phyloP scores from a whole-genome alignment of 2,329 filamentous ascomycete genomes.

The Penicillium fuscoglaucum region DNA sequence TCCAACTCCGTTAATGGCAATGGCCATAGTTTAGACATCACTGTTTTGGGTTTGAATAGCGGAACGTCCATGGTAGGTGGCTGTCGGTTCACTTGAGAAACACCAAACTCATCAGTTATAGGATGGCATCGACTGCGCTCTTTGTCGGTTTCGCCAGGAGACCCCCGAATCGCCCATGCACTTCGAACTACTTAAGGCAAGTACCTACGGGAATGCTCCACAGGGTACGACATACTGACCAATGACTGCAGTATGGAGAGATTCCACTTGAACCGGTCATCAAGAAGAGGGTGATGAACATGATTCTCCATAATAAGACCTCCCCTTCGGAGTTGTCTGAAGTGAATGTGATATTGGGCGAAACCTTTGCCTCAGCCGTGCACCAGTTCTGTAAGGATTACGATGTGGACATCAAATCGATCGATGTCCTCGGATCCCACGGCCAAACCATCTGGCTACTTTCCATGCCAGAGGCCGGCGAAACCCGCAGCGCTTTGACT shows the following conservation, averaged over 20 bases:
- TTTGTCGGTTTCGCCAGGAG: conserved; percentile 58
- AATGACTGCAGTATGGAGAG: conserved; percentile 52
- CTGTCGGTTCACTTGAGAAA: background rate
- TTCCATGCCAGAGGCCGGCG: conserved; percentile 52
- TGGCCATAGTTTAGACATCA: conserved; percentile 48
- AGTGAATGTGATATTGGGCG: conserved; percentile 59
- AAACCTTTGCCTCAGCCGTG: conserved; percentile 57
- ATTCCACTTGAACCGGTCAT: conserved; percentile 55
- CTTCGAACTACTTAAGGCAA: conserved; percentile 53
- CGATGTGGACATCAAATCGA: conserved; percentile 44
- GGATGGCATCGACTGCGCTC: conserved; percentile 60
- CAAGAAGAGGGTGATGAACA: conserved; percentile 58
- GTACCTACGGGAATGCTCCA: background rate
- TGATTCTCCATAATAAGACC: conserved; percentile 57
- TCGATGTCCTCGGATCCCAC: conserved; percentile 59
- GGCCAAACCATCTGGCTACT: conserved; percentile 61
- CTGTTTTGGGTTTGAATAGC: conserved; percentile 56
- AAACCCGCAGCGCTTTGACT: conserved; percentile 52
- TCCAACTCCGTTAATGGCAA: conserved; percentile 14
- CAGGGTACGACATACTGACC: background rate
- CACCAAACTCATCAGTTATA: conserved; percentile 8
- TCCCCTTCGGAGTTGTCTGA: conserved; percentile 57
- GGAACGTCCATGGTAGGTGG: conserved; percentile 52
- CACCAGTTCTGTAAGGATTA: conserved; percentile 52
- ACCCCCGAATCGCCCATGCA: conserved; percentile 55